Evolutionary conservation across 768 basidiomycete genomes (phyloP), one percentile per base, ranked within the genome.

Genomic region (Austroboletus festivus): DNA sequence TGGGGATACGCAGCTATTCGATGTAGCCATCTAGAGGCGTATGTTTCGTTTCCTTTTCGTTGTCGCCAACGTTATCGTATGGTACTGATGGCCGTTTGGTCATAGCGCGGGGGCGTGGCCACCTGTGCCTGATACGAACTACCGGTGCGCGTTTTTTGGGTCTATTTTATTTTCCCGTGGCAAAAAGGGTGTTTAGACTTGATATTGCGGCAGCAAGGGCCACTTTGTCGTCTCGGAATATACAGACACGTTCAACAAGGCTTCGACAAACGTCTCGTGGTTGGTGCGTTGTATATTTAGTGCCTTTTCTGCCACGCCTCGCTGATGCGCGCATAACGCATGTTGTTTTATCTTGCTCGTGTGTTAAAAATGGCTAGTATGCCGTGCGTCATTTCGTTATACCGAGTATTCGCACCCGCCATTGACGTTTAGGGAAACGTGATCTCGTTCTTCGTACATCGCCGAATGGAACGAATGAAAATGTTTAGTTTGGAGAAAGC

Each of bases 1-100:
- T 91, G 84, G 81, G 89, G 89, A 1, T 91, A 91, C 68, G 85
- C 89, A 23, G 85, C 85, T 11, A 77, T 89, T 38, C 73, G 88
- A 22, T 89, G 86, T 57, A 80, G 79, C 0, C 81, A 85, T 69
- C 68, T 92, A 33, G 78, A 84, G 48, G 74, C 77, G 85, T 89
- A 60, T 63, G 85, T 75, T 16, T 12, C 7, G 28, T 33, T 38
- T 33, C 5, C 23, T 11, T 51, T 6, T 10, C 12, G 31, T 4
- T 15, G 8, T 33, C 31, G 20, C 23, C 10, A 45, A 45, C n/a
- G n/a, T n/a, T n/a, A n/a, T 18, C 21, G 31, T 53, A 30, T 40
- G 21, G n/a, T 2, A 38, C 50, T 52, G 34, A 54, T 12, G 7
- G 9, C 30, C 50, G 34, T 12, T 28, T 28, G 12, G 5, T 6